Conservation (phyloP, 768 basidiomycete genomes). For the Lactifluus echinatus region DNA sequence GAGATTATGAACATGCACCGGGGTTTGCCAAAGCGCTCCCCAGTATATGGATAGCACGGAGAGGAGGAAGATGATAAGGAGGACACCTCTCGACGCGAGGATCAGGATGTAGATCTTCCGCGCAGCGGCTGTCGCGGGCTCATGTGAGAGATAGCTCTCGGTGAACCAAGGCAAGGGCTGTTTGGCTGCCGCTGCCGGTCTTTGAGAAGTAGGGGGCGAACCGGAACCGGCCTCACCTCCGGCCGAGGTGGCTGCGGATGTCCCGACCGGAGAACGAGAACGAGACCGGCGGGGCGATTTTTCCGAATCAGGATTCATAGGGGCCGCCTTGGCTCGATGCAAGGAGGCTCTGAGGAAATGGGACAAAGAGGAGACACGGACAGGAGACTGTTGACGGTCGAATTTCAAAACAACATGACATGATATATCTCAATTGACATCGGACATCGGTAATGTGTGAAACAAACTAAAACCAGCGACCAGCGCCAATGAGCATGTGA, state of each 20-base stretch:
- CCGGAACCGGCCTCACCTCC: neutral
- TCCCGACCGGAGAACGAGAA: neutral
- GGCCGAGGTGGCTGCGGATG: neutral
- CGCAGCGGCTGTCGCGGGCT: constrained; percentile 21
- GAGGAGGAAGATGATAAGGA: constrained; percentile 35
- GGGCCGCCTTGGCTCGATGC: too few relatives aligned
- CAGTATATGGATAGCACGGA: constrained; percentile 50
- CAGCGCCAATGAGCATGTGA: too few relatives aligned
- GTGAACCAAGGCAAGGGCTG: constrained; percentile 15
- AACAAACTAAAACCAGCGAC: too few relatives aligned
- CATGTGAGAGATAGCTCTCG: constrained; percentile 18
- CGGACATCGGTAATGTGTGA: too few relatives aligned
- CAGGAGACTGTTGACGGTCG: too few relatives aligned
- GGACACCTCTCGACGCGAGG: constrained; percentile 29
- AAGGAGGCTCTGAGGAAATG: too few relatives aligned
- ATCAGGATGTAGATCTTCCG: constrained; percentile 36
- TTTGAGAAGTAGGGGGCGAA: neutral
- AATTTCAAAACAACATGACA: too few relatives aligned
- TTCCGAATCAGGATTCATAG: too few relatives aligned
- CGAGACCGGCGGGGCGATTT: neutral
- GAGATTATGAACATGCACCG: constrained; percentile 32
- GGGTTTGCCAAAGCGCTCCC: constrained; percentile 45
- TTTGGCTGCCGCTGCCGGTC: neutral
- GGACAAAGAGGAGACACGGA: too few relatives aligned
- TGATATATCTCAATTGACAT: too few relatives aligned